Evolutionary conservation across 345 rosid genomes (phyloP).

Genomic region (Limnanthes douglasii): DNA sequence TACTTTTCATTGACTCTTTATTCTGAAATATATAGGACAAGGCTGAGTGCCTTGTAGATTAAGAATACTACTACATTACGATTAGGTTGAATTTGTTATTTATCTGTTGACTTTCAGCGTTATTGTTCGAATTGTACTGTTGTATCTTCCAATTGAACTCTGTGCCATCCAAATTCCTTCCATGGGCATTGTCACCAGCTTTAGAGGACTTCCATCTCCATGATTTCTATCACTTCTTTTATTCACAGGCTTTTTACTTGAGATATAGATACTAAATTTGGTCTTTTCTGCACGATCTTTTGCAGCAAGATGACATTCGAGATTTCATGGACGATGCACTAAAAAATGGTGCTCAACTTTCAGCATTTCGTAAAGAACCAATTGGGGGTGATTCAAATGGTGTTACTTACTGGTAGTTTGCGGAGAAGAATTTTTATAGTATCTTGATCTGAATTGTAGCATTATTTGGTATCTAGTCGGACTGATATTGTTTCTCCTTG

Average conservation of each 20-base stretch:
- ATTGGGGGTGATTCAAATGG: slow-evolving; percentile 87
- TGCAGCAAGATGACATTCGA: slow-evolving; percentile 93
- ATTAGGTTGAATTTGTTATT: too few relatives aligned
- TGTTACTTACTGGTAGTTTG: slow-evolving; percentile 58
- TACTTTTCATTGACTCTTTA: not conserved
- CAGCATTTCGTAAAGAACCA: slow-evolving; percentile 75
- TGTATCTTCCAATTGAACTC: not conserved
- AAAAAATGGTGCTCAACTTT: slow-evolving; percentile 61
- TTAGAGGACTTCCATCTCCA: not conserved
- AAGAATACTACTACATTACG: too few relatives aligned
- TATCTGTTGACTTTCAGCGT: not conserved
- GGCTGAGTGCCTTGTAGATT: not conserved
- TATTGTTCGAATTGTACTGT: not conserved
- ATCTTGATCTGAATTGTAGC: slow-evolving; percentile 1
- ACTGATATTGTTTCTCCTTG: slow-evolving; percentile 5
- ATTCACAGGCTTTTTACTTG: not conserved
- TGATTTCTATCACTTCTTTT: not conserved
- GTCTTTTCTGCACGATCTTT: too few relatives aligned
- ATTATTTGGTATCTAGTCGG: slow-evolving; percentile 1
- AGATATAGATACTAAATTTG: slow-evolving; percentile 1
- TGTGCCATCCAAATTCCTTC: not conserved
- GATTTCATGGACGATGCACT: slow-evolving; percentile 69
- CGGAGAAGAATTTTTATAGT: slow-evolving; percentile 4
- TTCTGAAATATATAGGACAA: not conserved
- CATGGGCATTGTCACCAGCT: not conserved